Percentiles rank a stretch among this genome's conserved stretches.
phyloP scores from a whole-genome alignment of 306 rosid genomes.

The Luffa aegyptiaca region DNA sequence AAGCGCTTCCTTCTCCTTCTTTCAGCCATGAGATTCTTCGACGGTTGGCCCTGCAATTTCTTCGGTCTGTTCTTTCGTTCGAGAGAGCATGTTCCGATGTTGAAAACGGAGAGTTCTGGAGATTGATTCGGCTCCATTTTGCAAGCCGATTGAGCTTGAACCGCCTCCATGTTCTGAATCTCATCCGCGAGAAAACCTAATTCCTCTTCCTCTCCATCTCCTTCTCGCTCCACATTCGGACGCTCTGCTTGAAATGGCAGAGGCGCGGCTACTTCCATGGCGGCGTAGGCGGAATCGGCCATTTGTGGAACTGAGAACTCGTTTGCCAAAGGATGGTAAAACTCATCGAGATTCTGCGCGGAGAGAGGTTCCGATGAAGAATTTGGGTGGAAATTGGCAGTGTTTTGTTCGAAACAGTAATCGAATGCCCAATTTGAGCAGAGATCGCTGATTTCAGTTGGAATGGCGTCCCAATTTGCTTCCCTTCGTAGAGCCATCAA shows the following conservation, averaged over 20 bases:
- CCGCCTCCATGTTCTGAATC: constrained; percentile 32
- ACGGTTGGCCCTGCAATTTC: constrained; percentile 78
- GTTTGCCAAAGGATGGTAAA: constrained; percentile 1
- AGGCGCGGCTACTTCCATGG: constrained; percentile 6
- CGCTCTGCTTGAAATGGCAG: neutral
- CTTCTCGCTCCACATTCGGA: neutral
- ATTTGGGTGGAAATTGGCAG: constrained; percentile 25
- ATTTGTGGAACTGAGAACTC: neutral
- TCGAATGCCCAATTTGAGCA: constrained; percentile 37
- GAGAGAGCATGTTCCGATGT: constrained; percentile 28
- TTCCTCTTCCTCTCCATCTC: neutral
- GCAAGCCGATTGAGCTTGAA: constrained; percentile 22
- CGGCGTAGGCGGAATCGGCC: neutral
- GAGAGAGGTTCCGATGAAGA: constrained; percentile 26
- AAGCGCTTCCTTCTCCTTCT: constrained; percentile 80
- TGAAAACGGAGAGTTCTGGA: constrained; percentile 44
- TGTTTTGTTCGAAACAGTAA: constrained; percentile 44
- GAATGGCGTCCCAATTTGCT: constrained; percentile 41
- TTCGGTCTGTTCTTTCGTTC: constrained; percentile 24
- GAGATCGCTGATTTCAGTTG: constrained; percentile 42
- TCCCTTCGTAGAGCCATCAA: constrained; percentile 55
- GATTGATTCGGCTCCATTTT: constrained; percentile 59
- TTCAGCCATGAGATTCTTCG: constrained; percentile 95
- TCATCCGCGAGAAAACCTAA: constrained; percentile 20
- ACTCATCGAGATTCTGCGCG: constrained; percentile 6